Evolutionary conservation across 2,329 filamentous ascomycete genomes (phyloP), one percentile per base, ranked within the genome.

Genomic region (Arthrobotrys musiformis): DNA sequence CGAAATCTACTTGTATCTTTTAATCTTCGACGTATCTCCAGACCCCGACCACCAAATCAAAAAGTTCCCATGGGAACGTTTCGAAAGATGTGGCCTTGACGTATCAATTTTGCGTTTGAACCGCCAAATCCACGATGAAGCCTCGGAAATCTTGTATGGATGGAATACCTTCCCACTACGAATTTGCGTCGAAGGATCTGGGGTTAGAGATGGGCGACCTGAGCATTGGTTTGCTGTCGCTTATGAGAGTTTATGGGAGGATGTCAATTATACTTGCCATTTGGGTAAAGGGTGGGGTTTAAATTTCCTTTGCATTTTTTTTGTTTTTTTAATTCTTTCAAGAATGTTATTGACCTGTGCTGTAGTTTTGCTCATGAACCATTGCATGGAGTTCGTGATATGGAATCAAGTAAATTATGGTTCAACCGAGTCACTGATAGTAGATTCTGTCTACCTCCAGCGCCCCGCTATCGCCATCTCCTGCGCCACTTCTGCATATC

Each of bases 41-140:
- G n/a, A 40, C 7, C 52, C 26, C 2, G 30, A 15, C 13, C 13
- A 56, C 11, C 15, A 33, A 22, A 37, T 56, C 4, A 17, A 19
- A 19, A 35, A 19, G 4, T 37, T 19, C 28, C 28, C 17, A 2
- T 37, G 46, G 46, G 22, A 19, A 4, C 2, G 2, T 2, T 15
- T 13, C 1, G 17, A 15, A 1, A 6, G 4, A 1, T 5, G 2
- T 3, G 30, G 19, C 44, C 35, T 56, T 1, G 15, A 46, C 11
- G 4, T 66, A 22, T 37, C 46, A 24, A 52, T 66, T 8, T 35
- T 66, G 1, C 26, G 28, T 3, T n/a, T 66, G 15, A 54, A 54
- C 17, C 28, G 28, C 19, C 61, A 66, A 40, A 54, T 66, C n/a
- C 46, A 66, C 44, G 44, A 50, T 11, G 61, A 66, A 28, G 61